Evolutionary conservation across 1,284 basidiomycete genomes (phyloP), one percentile per base, ranked within the genome.

Genomic region (Cutaneotrichosporon cutaneum): DNA sequence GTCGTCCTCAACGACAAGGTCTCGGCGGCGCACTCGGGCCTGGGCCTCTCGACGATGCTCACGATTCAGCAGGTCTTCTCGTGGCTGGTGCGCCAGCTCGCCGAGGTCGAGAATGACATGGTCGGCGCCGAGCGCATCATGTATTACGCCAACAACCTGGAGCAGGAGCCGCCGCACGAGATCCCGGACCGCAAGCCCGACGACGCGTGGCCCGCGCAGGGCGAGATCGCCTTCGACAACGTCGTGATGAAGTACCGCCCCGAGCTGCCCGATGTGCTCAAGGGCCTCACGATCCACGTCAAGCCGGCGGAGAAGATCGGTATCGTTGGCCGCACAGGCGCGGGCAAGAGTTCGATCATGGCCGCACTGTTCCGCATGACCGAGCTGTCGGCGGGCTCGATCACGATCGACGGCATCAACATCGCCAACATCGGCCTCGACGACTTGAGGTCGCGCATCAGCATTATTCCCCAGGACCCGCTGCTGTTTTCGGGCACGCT

Each of bases 61-160:
- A 75, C 77, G 14, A 68, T 76, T 14, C 72, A 73, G 58, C 74
- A 75, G 55, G 77, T 85, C 0, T 92, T 94, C 71, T 87, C 88
- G 16, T 92, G 87, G 89, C 84, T 92, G 72, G 86, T 94, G 53
- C 86, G 90, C 24, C 91, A 94, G 75, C 83, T 84, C 56, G 89
- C 90, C 4, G 90, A 93, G 72, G 87, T 92, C 16, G 90, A 94
- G 78, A 94, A 94, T 75, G 86, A 94, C 77, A 93, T 94, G 89
- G 93, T 93, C 75, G 87, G 88, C 26, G 90, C 93, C 5, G 92
- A 95, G 77, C 87, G 90, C 51, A 83, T 93, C 56, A 70, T 76
- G 70, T 68, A 76, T 60, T 95, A 95, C 70, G 87, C 88, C 33
- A 83, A 83, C 35, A 82, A 85, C 54, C 77, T 92, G 30, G 89